Evolutionary conservation across 2,329 filamentous ascomycete species (phyloP).

Genomic region (Ascochyta fabae): DNA sequence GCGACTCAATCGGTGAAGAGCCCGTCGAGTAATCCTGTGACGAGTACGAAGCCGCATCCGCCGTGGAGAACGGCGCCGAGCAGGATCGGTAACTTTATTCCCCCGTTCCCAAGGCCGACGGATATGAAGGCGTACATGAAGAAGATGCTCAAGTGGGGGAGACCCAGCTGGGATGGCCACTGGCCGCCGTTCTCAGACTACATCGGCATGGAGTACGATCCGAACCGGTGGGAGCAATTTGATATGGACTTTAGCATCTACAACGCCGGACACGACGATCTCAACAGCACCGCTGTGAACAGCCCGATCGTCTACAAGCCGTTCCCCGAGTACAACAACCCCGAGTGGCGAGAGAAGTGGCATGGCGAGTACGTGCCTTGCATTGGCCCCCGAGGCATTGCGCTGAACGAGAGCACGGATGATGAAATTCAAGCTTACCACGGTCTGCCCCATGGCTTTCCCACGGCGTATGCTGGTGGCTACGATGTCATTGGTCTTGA

Average conservation of each 20-base stretch:
- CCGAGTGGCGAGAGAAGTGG: slow-evolving; percentile 63
- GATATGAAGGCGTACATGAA: slow-evolving; percentile 49
- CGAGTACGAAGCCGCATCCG: slow-evolving; percentile 21
- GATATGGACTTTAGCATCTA: slow-evolving; percentile 49
- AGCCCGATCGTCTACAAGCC: slow-evolving; percentile 68
- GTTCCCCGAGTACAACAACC: slow-evolving; percentile 73
- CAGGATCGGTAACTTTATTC: slow-evolving; percentile 23
- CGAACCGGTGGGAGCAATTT: slow-evolving; percentile 57
- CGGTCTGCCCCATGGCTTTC: slow-evolving; percentile 58
- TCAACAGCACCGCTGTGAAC: slow-evolving; percentile 31
- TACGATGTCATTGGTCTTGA: slow-evolving; percentile 49
- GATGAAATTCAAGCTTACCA: slow-evolving; percentile 69
- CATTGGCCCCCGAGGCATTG: slow-evolving; percentile 62
- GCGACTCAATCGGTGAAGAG: slow-evolving; percentile 9
- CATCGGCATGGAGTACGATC: slow-evolving; percentile 52
- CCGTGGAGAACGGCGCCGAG: slow-evolving; percentile 36
- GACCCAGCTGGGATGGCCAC: slow-evolving; percentile 48
- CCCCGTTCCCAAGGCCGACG: slow-evolving; percentile 24
- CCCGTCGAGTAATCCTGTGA: slow-evolving; percentile 10
- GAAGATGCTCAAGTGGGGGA: slow-evolving; percentile 52
- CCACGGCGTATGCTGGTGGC: slow-evolving; percentile 46
- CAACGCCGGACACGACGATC: slow-evolving; percentile 42
- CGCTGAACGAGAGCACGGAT: slow-evolving; percentile 62
- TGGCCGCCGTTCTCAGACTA: slow-evolving; percentile 56
- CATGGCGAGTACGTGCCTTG: slow-evolving; percentile 69